A percentile compares a stretch with the other conserved stretches of the same genome.
phyloP scores from a whole-genome alignment of 1,284 basidiomycete genomes.

The Pseudozyma flocculosa region DNA sequence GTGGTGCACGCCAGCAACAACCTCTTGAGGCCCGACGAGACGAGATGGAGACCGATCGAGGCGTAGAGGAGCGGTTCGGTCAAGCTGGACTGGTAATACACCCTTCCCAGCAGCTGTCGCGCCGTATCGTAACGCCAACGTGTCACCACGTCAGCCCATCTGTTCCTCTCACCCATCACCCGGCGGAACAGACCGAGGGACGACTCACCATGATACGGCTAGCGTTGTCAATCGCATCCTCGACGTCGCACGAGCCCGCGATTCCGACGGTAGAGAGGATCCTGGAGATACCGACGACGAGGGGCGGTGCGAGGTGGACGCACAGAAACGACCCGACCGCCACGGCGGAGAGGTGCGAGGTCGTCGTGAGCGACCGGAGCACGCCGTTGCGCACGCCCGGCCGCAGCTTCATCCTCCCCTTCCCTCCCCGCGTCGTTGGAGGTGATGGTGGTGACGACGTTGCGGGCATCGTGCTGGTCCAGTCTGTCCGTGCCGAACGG shows the following conservation, averaged over 20 bases:
- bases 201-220: conserved; percentile 11
- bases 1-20: conserved; percentile 10
- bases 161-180: no score
- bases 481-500: no score
- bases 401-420: background rate
- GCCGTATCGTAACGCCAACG: no score
- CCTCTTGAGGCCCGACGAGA: conserved; percentile 19
- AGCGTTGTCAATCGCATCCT: conserved; percentile 2
- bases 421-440: no score
- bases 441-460: no score
- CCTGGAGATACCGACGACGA: background rate
- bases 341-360: conserved; percentile 6
- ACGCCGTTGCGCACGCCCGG: background rate
- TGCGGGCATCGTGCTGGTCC: no score
- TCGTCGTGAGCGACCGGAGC: conserved; percentile 1
- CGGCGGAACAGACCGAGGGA: no score
- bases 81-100: conserved; percentile 22
- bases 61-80: conserved; percentile 1
- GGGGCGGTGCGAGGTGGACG: conserved; percentile 16
- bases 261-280: background rate
- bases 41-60: conserved; percentile 26
- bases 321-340: conserved; percentile 11
- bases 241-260: background rate
- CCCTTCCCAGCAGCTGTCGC: conserved; percentile 43
- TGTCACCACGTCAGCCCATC: no score